phyloP scores from a whole-genome alignment of 129 eudicot genomes.

The Heracleum sosnowskyi region DNA sequence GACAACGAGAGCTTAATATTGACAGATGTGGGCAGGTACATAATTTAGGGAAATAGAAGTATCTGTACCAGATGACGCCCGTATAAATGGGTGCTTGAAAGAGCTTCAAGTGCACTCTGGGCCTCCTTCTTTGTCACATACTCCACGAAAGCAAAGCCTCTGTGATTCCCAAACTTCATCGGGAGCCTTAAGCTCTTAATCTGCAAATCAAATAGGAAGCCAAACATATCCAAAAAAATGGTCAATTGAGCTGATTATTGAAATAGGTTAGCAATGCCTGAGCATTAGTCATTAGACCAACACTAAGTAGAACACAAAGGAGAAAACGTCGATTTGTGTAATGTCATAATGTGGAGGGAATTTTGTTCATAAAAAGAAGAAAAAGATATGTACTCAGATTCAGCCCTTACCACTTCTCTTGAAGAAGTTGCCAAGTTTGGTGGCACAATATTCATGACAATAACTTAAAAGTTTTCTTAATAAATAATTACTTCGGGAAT shows the following conservation, averaged over 20 bases:
- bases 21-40: background rate
- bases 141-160: slow-evolving; percentile 96
- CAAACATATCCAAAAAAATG: background rate
- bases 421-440: background rate
- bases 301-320: background rate
- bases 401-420: background rate
- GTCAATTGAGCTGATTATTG: background rate
- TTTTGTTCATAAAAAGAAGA: background rate
- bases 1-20: background rate
- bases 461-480: background rate
- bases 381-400: background rate
- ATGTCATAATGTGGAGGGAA: background rate
- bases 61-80: slow-evolving; percentile 93
- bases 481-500: background rate
- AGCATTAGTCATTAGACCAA: background rate
- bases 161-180: slow-evolving; percentile 63
- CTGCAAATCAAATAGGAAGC: slow-evolving; percentile 24
- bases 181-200: slow-evolving; percentile 88
- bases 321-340: background rate
- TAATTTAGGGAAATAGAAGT: background rate
- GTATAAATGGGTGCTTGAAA: slow-evolving; percentile 79
- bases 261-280: background rate
- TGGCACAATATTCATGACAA: background rate
- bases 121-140: slow-evolving; percentile 94
- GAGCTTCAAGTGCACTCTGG: slow-evolving; percentile 69